Conservation (phyloP, 2,329 filamentous ascomycete genomes). For the Aurifilum marmelostoma region DNA sequence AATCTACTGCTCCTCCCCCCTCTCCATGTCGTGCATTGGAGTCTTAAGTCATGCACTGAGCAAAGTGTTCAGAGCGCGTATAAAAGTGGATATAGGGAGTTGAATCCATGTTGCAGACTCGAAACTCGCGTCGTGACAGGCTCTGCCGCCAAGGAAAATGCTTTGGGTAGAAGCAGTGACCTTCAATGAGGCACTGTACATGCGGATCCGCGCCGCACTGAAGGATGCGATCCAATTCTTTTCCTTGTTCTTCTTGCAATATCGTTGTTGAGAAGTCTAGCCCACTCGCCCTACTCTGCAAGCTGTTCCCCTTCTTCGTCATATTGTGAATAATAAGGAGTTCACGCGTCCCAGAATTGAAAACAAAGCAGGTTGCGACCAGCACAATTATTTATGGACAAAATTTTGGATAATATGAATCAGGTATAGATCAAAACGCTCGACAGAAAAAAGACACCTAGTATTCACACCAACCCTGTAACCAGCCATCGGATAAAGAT, state of each 20-base stretch:
- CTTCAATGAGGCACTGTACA: neutral
- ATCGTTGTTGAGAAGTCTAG: neutral
- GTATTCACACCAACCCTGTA: neutral
- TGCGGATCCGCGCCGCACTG: neutral
- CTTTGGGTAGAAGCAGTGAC: neutral
- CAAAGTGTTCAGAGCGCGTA: neutral
- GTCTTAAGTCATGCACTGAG: neutral
- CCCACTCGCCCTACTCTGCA: neutral
- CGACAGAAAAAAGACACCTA: neutral
- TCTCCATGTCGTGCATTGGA: neutral
- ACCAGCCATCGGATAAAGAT: neutral
- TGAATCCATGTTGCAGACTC: neutral
- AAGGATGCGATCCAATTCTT: no score
- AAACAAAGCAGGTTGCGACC: neutral
- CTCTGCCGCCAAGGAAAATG: neutral
- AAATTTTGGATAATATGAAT: neutral
- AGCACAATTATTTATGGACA: neutral
- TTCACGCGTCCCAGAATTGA: neutral
- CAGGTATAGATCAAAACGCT: constrained; percentile 5
- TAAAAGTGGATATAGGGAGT: neutral
- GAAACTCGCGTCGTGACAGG: constrained; percentile 9
- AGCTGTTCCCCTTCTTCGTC: neutral
- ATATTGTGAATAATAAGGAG: neutral
- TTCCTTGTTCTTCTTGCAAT: neutral
- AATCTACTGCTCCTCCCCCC: no score